Percentiles rank a stretch among this genome's conserved stretches.
Evolutionary conservation across 305 asterid genomes (phyloP).

Genomic region (Fraxinus sp.): DNA sequence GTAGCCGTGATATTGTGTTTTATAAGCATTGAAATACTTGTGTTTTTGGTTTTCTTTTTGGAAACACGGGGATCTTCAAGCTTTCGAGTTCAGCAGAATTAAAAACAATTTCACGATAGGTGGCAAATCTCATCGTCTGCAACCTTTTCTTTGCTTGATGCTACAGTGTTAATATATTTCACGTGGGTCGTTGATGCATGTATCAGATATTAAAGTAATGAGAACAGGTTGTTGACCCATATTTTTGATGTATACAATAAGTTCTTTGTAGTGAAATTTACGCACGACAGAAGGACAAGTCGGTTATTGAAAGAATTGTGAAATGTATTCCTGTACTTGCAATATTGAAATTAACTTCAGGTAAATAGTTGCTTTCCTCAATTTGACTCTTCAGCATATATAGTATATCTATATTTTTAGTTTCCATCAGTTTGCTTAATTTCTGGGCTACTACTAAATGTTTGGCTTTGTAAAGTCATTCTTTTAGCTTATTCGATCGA

Average conservation of each 20-base stretch:
- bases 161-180: slow-evolving; percentile 4
- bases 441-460: not conserved
- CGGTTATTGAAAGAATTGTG: not conserved
- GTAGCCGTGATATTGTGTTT: slow-evolving; percentile 77
- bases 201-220: not conserved
- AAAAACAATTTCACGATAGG: slow-evolving; percentile 1
- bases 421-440: not conserved
- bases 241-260: not conserved
- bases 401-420: not conserved
- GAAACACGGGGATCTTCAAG: not conserved
- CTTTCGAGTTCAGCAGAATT: not conserved
- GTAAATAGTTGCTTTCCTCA: not conserved
- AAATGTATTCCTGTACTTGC: slow-evolving; percentile 1
- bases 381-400: not conserved
- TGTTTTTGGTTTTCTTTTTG: slow-evolving; percentile 3
- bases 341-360: not conserved
- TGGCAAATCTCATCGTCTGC: slow-evolving; percentile 1
- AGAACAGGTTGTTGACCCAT: not conserved
- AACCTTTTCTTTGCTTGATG: not conserved
- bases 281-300: not conserved
- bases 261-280: not conserved
- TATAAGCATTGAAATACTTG: slow-evolving; percentile 43
- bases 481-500: not conserved
- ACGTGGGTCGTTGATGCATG: not conserved
- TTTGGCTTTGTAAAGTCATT: not conserved